Percentiles rank a stretch among this genome's conserved stretches.
phyloP scores from a whole-genome alignment of 1,139 yeast genomes.

The Yamadazyma jaroonii region DNA sequence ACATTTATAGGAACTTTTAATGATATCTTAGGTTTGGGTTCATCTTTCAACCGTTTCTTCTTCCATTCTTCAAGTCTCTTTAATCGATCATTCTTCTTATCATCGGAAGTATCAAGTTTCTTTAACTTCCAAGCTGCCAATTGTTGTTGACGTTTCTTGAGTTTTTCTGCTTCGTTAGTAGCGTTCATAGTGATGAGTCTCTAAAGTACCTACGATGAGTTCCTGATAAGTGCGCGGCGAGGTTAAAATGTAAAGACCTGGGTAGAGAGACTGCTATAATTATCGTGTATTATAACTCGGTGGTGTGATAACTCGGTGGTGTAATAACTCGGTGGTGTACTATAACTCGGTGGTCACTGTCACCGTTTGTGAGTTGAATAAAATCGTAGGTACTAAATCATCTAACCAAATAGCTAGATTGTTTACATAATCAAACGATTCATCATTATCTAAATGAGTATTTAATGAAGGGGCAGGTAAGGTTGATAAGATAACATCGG shows the following conservation, averaged over 20 bases:
- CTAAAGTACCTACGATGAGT: neutral
- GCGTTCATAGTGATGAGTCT: slow-evolving; percentile 8
- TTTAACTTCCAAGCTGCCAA: slow-evolving; percentile 41
- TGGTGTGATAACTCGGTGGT: too few relatives aligned
- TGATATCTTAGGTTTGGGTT: neutral
- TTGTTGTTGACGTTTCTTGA: slow-evolving; percentile 35
- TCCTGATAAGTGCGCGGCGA: too few relatives aligned
- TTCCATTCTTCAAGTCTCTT: slow-evolving; percentile 44
- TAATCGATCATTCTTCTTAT: slow-evolving; percentile 21
- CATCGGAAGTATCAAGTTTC: slow-evolving; percentile 19
- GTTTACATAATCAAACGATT: slow-evolving; percentile 70
- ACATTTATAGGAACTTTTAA: slow-evolving; percentile 1
- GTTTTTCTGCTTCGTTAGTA: slow-evolving; percentile 30
- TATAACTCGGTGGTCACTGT: slow-evolving; percentile 90
- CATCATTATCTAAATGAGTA: slow-evolving; percentile 67
- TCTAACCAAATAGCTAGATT: slow-evolving; percentile 79
- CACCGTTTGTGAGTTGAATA: slow-evolving; percentile 87
- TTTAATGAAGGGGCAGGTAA: slow-evolving; percentile 86
- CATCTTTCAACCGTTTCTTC: slow-evolving; percentile 18
- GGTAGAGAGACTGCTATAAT: too few relatives aligned
- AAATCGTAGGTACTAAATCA: slow-evolving; percentile 74
- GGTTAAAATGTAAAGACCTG: too few relatives aligned
- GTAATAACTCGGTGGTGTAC: too few relatives aligned
- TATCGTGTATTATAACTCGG: too few relatives aligned
- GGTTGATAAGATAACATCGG: slow-evolving; percentile 79